Evolutionary conservation across 2,329 filamentous ascomycete species (phyloP).

Genomic region (Trichoderma sp.): DNA sequence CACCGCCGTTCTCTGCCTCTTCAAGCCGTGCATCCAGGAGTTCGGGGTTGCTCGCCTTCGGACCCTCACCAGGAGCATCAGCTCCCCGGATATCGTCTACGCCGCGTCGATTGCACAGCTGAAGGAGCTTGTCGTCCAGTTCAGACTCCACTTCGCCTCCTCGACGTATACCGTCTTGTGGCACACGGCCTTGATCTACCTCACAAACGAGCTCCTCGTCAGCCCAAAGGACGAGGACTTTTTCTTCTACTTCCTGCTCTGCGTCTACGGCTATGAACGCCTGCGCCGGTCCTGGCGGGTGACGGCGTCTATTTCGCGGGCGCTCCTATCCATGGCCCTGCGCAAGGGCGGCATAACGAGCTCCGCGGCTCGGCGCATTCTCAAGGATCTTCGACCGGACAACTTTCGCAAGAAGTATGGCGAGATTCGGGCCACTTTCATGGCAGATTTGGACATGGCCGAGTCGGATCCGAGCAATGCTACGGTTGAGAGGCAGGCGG

Average conservation of each 20-base stretch:
- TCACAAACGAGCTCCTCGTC: constrained; percentile 44
- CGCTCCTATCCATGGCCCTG: constrained; percentile 43
- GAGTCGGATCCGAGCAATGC: constrained; percentile 39
- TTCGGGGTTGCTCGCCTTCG: constrained; percentile 31
- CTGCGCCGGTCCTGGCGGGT: constrained; percentile 43
- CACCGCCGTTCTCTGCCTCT: constrained; percentile 43
- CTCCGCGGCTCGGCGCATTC: constrained; percentile 35
- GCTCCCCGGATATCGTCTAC: constrained; percentile 39
- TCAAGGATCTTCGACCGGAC: constrained; percentile 35
- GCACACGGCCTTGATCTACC: constrained; percentile 46
- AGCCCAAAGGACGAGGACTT: constrained; percentile 37
- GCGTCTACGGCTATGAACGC: constrained; percentile 44
- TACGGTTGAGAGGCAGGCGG: constrained; percentile 38
- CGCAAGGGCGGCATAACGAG: constrained; percentile 39
- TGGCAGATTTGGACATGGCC: constrained; percentile 41
- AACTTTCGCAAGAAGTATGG: constrained; percentile 30
- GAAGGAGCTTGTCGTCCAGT: constrained; percentile 44
- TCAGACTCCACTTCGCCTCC: constrained; percentile 39
- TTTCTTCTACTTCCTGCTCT: constrained; percentile 44
- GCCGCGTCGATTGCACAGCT: constrained; percentile 44
- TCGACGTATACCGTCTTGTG: constrained; percentile 45
- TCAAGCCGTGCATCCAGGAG: constrained; percentile 32
- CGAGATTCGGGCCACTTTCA: constrained; percentile 40
- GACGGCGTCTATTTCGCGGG: constrained; percentile 40
- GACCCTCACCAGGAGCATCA: constrained; percentile 39